phyloP scores from a whole-genome alignment of 2,329 filamentous ascomycete species.

The Claviceps spartinae region DNA sequence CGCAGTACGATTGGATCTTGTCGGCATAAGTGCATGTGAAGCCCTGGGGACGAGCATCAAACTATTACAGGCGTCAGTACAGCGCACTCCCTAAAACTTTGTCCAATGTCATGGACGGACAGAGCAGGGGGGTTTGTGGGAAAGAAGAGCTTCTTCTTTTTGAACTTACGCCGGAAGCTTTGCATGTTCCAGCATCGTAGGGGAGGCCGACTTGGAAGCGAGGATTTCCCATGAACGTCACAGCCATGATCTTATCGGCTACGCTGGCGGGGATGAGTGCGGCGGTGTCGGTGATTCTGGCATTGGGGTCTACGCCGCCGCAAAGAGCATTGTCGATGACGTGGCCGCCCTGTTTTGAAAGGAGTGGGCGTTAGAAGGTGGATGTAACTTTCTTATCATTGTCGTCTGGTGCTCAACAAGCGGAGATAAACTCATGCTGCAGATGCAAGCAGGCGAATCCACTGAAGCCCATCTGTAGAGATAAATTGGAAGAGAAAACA shows the following conservation, averaged over 20 bases:
- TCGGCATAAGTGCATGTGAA: constrained; percentile 39
- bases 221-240: constrained; percentile 53
- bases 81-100: neutral
- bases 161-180: neutral
- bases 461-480: no score
- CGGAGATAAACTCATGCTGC: no score
- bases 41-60: constrained; percentile 43
- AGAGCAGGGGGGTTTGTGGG: neutral
- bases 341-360: constrained; percentile 36
- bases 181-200: constrained; percentile 35
- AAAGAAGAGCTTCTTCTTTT: no score
- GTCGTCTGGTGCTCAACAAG: no score
- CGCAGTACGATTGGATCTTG: constrained; percentile 53
- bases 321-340: constrained; percentile 52
- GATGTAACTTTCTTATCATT: no score
- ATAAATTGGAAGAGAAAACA: constrained; percentile 1
- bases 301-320: constrained; percentile 38
- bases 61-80: constrained; percentile 24
- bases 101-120: neutral
- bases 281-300: constrained; percentile 29
- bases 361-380: neutral
- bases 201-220: constrained; percentile 39
- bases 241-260: constrained; percentile 44
- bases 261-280: constrained; percentile 31
- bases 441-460: no score